A percentile compares a stretch with the other conserved stretches of the same genome.
phyloP scores from a whole-genome alignment of 805 yeast species.

The Candida caryicola region DNA sequence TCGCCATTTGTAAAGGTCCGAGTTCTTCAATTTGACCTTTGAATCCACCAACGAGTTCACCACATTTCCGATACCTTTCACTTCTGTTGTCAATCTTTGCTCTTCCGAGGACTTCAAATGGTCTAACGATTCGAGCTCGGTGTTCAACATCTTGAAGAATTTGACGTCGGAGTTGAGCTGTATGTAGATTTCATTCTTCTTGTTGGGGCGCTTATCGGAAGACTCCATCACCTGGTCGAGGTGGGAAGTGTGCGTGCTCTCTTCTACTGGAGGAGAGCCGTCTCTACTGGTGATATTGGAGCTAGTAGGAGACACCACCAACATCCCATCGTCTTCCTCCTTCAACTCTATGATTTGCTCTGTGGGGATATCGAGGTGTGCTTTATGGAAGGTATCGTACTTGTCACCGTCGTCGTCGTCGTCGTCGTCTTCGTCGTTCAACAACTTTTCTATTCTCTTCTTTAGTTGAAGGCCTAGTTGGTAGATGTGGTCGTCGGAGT shows the following conservation, averaged over 20 bases:
- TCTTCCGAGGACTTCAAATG: constrained; percentile 44
- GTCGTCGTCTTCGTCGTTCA: constrained; percentile 21
- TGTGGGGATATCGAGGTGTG: constrained; percentile 1
- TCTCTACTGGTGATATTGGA: constrained; percentile 10
- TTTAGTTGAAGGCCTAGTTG: constrained; percentile 29
- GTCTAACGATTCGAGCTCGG: constrained; percentile 51
- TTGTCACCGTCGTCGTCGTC: constrained; percentile 5
- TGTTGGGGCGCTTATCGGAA: constrained; percentile 1
- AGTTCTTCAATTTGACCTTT: constrained; percentile 19
- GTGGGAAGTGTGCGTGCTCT: constrained; percentile 1
- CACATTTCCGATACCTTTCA: constrained; percentile 39
- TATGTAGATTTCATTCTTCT: constrained; percentile 38
- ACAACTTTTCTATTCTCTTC: constrained; percentile 22
- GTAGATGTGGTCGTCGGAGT: constrained; percentile 33
- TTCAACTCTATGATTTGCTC: constrained; percentile 26
- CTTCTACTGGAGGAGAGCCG: constrained; percentile 6
- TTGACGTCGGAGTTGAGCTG: constrained; percentile 53
- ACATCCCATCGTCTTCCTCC: constrained; percentile 24
- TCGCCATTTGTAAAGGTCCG: constrained; percentile 69
- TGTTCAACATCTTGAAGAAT: constrained; percentile 56
- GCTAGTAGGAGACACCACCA: constrained; percentile 28
- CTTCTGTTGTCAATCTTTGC: constrained; percentile 37
- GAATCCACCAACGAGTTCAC: constrained; percentile 43
- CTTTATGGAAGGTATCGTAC: not conserved
- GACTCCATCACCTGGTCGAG: constrained; percentile 7